Percentiles rank a stretch among this genome's conserved stretches.
Conservation (phyloP, 2,329 filamentous ascomycete species). For the Pseudogymnoascus sp. region DNA sequence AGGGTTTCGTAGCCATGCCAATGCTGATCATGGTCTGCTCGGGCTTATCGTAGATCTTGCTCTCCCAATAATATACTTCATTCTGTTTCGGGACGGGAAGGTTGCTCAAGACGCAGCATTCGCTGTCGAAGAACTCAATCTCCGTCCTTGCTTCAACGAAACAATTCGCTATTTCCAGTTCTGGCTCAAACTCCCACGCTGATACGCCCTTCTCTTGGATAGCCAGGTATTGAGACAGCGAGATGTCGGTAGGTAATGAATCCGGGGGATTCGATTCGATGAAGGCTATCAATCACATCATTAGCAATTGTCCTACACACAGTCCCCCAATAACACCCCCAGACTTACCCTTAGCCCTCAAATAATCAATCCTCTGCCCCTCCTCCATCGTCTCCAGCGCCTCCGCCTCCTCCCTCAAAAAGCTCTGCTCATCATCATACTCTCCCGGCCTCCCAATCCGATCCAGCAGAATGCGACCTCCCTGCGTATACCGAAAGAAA, state of each 20-base stretch:
- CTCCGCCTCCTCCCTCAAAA: conserved; percentile 86
- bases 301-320: background rate
- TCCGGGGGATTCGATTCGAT: conserved; percentile 91
- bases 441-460: conserved; percentile 88
- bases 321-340: background rate
- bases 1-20: conserved; percentile 93
- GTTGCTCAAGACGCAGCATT: conserved; percentile 87
- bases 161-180: conserved; percentile 96
- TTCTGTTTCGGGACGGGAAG: conserved; percentile 96
- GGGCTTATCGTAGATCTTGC: conserved; percentile 96
- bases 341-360: conserved; percentile 80
- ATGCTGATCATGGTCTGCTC: conserved; percentile 81
- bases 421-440: conserved; percentile 96
- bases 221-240: conserved; percentile 90
- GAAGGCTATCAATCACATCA: conserved; percentile 54
- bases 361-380: conserved; percentile 77
- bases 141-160: conserved; percentile 95
- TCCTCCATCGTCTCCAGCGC: conserved; percentile 95
- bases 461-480: conserved; percentile 86
- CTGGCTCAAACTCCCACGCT: conserved; percentile 99
- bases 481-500: conserved; percentile 84
- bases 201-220: conserved; percentile 99
- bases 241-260: conserved; percentile 93
- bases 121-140: conserved; percentile 97
- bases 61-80: conserved; percentile 99